Evolutionary conservation across 108 stramenopile species (phyloP).

Genomic region (Discostella pseudostelligera): DNA sequence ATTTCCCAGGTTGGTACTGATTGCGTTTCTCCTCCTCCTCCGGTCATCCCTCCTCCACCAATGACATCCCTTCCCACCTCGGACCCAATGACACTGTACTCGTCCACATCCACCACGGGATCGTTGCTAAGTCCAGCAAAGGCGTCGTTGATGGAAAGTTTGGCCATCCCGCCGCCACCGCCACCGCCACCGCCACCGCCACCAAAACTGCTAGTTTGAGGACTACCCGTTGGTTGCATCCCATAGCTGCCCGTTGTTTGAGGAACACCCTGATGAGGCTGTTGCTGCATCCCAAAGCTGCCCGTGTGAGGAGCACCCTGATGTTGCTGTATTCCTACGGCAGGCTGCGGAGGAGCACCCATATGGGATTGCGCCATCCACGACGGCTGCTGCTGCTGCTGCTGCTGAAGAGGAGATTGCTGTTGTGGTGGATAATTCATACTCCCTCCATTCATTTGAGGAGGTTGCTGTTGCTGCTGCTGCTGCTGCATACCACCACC

Average conservation of each 20-base stretch:
- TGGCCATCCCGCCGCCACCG: constrained; percentile 9
- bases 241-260: constrained; percentile 40
- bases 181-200: constrained; percentile 40
- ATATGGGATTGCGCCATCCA: background rate
- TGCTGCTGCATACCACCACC: constrained; percentile 6
- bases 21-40: no score
- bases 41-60: background rate
- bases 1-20: background rate
- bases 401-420: background rate
- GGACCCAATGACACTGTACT: constrained; percentile 22
- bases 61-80: background rate
- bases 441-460: constrained; percentile 8
- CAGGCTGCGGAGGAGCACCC: background rate
- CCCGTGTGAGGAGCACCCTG: constrained; percentile 12
- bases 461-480: background rate
- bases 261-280: constrained; percentile 29
- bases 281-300: constrained; percentile 30
- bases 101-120: constrained; percentile 28
- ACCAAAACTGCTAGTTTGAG: constrained; percentile 16
- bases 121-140: constrained; percentile 69
- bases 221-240: constrained; percentile 1
- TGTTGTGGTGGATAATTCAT: background rate
- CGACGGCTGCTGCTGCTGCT: background rate
- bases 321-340: background rate
- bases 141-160: constrained; percentile 63